phyloP scores from a whole-genome alignment of 495 filamentous ascomycete species.

The Penicillium egyptiacum region DNA sequence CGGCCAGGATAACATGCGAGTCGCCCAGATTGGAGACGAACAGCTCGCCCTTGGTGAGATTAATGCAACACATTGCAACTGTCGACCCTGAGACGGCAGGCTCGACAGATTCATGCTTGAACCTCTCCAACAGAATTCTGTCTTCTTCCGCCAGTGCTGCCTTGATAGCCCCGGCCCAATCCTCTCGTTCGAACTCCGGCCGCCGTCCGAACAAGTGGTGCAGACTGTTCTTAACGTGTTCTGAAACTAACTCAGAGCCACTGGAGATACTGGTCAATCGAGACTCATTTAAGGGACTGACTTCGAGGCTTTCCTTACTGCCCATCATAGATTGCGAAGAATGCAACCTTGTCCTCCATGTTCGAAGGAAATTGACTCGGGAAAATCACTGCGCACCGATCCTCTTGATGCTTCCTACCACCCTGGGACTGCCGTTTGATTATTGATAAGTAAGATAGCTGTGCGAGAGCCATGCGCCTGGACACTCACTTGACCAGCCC shows the following conservation, averaged over 20 bases:
- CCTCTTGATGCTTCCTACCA: conserved; percentile 34
- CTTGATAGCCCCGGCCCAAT: conserved; percentile 37
- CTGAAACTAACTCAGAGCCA: conserved; percentile 37
- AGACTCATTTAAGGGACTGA: not conserved
- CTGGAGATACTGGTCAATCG: conserved; percentile 18
- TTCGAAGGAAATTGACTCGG: conserved; percentile 35
- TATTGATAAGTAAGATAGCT: conserved; percentile 9
- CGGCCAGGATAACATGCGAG: conserved; percentile 41
- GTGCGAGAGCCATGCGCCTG: not conserved
- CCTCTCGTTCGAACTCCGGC: conserved; percentile 33
- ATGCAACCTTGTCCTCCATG: conserved; percentile 35
- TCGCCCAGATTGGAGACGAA: conserved; percentile 44
- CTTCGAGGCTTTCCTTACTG: conserved; percentile 31
- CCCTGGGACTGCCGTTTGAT: conserved; percentile 31
- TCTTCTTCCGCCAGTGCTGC: conserved; percentile 41
- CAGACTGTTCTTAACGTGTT: conserved; percentile 36
- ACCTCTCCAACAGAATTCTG: conserved; percentile 31
- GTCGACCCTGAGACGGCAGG: conserved; percentile 39
- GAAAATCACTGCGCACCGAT: conserved; percentile 30
- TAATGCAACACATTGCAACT: conserved; percentile 37
- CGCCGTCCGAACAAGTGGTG: conserved; percentile 30
- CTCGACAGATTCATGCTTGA: conserved; percentile 28
- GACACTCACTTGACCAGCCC: conserved; percentile 32
- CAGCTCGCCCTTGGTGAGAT: conserved; percentile 38
- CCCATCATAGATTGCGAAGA: conserved; percentile 45